Conservation (phyloP, 129 eudicot species). For the Pulicaria dysenterica region DNA sequence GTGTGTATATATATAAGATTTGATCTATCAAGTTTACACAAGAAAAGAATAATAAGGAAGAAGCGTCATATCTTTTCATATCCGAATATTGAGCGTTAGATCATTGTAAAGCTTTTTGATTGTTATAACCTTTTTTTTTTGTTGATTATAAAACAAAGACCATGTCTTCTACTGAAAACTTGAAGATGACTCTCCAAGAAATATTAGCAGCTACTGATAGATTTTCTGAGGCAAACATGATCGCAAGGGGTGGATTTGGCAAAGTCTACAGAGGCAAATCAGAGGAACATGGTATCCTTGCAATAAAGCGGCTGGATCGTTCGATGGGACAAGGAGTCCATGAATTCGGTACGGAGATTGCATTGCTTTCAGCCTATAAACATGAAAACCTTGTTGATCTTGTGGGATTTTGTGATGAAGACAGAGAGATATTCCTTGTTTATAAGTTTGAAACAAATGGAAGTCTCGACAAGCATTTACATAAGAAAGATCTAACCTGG, state of each 20-base stretch:
- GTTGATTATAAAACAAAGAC: neutral
- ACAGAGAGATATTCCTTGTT: slow-evolving; percentile 29
- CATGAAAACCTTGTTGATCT: slow-evolving; percentile 23
- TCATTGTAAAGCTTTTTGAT: too few relatives aligned
- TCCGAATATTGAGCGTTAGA: too few relatives aligned
- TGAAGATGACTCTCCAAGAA: slow-evolving; percentile 36
- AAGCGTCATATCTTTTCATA: too few relatives aligned
- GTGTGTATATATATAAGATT: too few relatives aligned
- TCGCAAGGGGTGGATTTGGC: slow-evolving; percentile 37
- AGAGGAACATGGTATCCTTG: slow-evolving; percentile 26
- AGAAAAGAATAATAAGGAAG: too few relatives aligned
- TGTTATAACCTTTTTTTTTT: too few relatives aligned
- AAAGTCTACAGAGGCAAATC: slow-evolving; percentile 33
- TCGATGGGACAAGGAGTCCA: slow-evolving; percentile 26
- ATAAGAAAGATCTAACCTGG: slow-evolving; percentile 28
- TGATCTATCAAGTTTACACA: too few relatives aligned
- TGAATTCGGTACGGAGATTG: slow-evolving; percentile 35
- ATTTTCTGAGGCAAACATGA: slow-evolving; percentile 7
- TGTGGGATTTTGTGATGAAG: slow-evolving; percentile 27
- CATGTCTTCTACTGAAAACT: neutral
- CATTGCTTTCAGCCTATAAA: slow-evolving; percentile 32
- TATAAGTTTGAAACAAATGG: slow-evolving; percentile 33
- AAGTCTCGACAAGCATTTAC: slow-evolving; percentile 24
- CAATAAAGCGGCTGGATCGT: slow-evolving; percentile 37
- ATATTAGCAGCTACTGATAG: slow-evolving; percentile 29